Conservation (phyloP, 345 rosid genomes). For the Fremontodendron californicum region DNA sequence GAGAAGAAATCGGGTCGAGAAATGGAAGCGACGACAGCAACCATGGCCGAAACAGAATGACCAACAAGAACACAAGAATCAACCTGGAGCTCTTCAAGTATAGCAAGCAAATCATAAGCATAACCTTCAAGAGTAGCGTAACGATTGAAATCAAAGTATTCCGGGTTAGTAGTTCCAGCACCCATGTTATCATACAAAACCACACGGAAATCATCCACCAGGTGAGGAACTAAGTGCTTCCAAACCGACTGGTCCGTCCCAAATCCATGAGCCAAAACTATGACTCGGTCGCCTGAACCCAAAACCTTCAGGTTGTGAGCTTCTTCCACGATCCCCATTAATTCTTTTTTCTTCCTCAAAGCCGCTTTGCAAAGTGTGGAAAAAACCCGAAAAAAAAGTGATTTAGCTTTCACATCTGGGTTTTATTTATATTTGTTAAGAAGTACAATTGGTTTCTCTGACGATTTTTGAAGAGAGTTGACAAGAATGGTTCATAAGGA, state of each 20-base stretch:
- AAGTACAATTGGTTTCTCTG: too few species aligned
- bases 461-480: neutral
- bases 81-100: constrained; percentile 60
- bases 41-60: constrained; percentile 84
- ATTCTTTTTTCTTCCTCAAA: neutral
- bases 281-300: constrained; percentile 53
- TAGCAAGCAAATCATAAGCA: constrained; percentile 73
- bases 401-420: neutral
- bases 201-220: constrained; percentile 57
- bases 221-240: constrained; percentile 89
- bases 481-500: neutral
- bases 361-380: neutral
- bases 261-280: constrained; percentile 82
- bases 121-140: constrained; percentile 74
- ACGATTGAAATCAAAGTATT: constrained; percentile 73
- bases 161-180: constrained; percentile 90
- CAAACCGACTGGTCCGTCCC: constrained; percentile 95
- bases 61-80: constrained; percentile 64
- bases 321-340: constrained; percentile 73
- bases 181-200: constrained; percentile 86
- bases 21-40: constrained; percentile 78
- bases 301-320: constrained; percentile 78
- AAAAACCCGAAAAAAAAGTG: neutral
- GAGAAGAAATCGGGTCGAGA: constrained; percentile 75
- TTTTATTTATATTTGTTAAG: neutral